These are phyloP conservation scores for Poronia punctata DNA, from an alignment of 495 filamentous ascomycete species.

Conservation along the genomic window DNA sequence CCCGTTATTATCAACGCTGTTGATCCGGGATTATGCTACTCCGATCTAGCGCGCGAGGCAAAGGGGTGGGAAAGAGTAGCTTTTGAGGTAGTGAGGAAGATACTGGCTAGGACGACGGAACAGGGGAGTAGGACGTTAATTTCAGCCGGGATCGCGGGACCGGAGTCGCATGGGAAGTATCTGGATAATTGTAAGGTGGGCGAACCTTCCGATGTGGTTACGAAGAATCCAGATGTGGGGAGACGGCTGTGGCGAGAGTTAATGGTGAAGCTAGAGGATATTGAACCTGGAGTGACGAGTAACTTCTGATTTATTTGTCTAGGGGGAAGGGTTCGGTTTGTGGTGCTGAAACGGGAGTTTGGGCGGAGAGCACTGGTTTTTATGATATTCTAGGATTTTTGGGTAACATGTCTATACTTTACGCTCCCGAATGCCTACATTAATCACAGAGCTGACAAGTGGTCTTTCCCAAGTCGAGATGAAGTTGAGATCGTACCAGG, in stretches of 20 bases:
- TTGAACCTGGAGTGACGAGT: constrained; percentile 25
- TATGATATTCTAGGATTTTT: too few species aligned
- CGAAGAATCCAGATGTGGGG: constrained; percentile 35
- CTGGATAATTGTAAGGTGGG: constrained; percentile 16
- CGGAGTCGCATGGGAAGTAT: constrained; percentile 43
- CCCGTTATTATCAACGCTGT: constrained; percentile 47
- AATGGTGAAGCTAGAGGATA: constrained; percentile 38
- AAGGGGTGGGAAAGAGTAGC: constrained; percentile 7
- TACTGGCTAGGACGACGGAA: constrained; percentile 40
- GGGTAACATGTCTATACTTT: too few species aligned
- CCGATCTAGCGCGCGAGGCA: constrained; percentile 33
- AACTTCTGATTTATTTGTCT: too few species aligned
- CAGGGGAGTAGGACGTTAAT: constrained; percentile 42
- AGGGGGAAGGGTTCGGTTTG: too few species aligned
- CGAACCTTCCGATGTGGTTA: constrained; percentile 23
- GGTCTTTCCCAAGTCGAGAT: too few species aligned
- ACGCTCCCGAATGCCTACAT: too few species aligned
- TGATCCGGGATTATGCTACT: constrained; percentile 47
- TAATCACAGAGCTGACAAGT: too few species aligned
- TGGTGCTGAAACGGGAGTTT: too few species aligned
- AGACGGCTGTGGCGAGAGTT: constrained; percentile 50
- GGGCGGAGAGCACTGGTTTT: too few species aligned
- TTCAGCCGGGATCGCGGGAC: constrained; percentile 28
- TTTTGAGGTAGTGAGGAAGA: constrained; percentile 16
- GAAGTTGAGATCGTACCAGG: too few species aligned